Conservation (phyloP, 2,329 filamentous ascomycete species). For the Fusarium nurragi region DNA sequence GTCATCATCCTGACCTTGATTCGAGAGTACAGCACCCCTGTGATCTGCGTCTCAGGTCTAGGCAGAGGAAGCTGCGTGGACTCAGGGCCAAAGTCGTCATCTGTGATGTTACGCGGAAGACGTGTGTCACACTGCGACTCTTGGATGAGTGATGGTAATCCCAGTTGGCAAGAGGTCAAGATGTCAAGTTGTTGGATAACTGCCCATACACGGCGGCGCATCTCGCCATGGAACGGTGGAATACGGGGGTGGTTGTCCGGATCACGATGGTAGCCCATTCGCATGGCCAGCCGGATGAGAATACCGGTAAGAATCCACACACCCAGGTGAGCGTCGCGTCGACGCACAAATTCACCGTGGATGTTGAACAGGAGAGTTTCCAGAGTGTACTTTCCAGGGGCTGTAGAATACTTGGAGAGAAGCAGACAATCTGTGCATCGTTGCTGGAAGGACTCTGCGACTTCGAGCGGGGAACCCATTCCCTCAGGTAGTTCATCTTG, state of each 20-base stretch:
- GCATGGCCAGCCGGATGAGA: constrained; percentile 26
- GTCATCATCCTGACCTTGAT: constrained; percentile 22
- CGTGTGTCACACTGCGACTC: constrained; percentile 24
- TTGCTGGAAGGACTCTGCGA: constrained; percentile 17
- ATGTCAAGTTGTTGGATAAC: constrained; percentile 26
- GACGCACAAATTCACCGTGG: constrained; percentile 22
- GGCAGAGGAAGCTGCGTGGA: constrained; percentile 17
- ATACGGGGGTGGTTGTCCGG: constrained; percentile 16
- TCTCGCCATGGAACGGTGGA: constrained; percentile 28
- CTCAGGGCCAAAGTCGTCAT: constrained; percentile 27
- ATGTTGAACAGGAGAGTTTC: constrained; percentile 32
- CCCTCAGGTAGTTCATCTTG: constrained; percentile 18
- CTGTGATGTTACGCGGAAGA: constrained; percentile 16
- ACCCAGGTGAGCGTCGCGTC: constrained; percentile 24
- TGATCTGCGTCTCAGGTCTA: constrained; percentile 12
- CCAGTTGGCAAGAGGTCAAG: constrained; percentile 26
- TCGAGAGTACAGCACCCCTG: constrained; percentile 17
- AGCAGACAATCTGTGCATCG: constrained; percentile 33
- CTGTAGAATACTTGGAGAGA: constrained; percentile 26
- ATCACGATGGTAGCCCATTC: constrained; percentile 38
- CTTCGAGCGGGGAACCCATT: constrained; percentile 14
- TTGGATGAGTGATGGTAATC: constrained; percentile 26
- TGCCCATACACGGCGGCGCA: constrained; percentile 32
- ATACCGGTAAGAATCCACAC: constrained; percentile 29
- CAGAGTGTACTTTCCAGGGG: constrained; percentile 13